Base-by-base conservation (phyloP, 768 basidiomycete species). In the Leccinum imitatum region DNA sequence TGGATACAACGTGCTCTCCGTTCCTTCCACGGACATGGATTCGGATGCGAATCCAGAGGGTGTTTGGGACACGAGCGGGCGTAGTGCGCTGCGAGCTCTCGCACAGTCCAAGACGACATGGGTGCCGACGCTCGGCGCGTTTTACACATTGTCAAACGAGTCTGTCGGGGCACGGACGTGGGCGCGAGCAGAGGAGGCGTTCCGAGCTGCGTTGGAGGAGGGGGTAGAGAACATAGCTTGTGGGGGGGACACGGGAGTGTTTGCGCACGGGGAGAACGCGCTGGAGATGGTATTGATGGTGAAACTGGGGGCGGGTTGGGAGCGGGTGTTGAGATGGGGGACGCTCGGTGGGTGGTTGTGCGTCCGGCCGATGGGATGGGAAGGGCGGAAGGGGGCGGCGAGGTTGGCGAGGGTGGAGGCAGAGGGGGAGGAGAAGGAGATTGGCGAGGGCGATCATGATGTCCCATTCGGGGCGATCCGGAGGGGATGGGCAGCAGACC, bases 241-340 rank as follows among this genome's bases (percentile, higher is more conserved):
- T 66, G 86, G 86, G 7, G 85, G 86, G 1, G 85, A 88, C 69
- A 88, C 86, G 2, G 87, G 86, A 8, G 79, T 80, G 2, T 88
- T 87, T 68, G 64, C 80, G 17, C 87, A 87, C 65, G 86, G 85
- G 1, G 73, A 78, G 62, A 88, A 88, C 65, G 78, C 82, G 25
- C 70, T 82, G 46, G 87, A 88, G 76, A 74, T 88, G 77, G 73
- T 79, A 64, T 69, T 87, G 31, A 87, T 87, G 87, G 79, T 81
- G 14, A 65, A 70, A 25, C 73, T 85, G 2, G 86, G 86, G 2
- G 84, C 83, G 21, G 71, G 75, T 27, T 83, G 82, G 82, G 69
- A 71, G 39, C 73, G 75, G 55, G 82, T 87, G 15, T 70, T 89
- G 33, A 74, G 74, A n/a, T 85, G 84, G 83, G 82, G 76, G 17